These are phyloP conservation scores for Musa beccarii DNA, from an alignment of 176 grass and related monocot species.

Conservation along the genomic window DNA sequence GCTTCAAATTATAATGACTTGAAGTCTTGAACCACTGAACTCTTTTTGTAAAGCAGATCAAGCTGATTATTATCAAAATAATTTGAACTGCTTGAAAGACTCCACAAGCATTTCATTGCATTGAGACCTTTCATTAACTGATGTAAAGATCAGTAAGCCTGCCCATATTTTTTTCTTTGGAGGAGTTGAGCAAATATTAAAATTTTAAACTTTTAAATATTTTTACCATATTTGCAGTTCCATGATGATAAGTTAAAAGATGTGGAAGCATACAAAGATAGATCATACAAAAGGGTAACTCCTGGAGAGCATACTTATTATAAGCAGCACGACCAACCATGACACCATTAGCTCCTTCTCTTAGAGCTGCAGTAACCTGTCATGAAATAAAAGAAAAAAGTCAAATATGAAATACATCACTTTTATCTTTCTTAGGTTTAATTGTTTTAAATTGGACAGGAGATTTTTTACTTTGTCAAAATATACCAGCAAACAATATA, in stretches of 20 bases:
- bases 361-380: conserved; percentile 63
- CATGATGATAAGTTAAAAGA: no score
- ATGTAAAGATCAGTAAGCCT: conserved; percentile 7
- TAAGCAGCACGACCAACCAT: conserved; percentile 96
- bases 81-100: background rate
- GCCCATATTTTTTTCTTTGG: background rate
- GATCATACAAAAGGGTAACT: background rate
- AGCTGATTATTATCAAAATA: background rate
- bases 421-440: background rate
- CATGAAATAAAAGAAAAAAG: conserved; percentile 12
- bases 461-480: no score
- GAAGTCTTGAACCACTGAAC: background rate
- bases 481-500: no score
- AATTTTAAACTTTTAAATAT: no score
- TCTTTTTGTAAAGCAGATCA: background rate
- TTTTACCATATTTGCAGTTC: no score
- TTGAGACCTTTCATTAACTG: conserved; percentile 8
- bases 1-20: background rate
- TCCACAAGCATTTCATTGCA: background rate
- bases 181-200: no score
- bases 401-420: background rate
- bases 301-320: conserved; percentile 55
- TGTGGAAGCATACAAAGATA: background rate
- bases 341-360: conserved; percentile 62
- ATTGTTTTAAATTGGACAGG: background rate